Base-by-base conservation (phyloP, 805 yeast genomes). In the Wickerhamomyces tratensis region DNA sequence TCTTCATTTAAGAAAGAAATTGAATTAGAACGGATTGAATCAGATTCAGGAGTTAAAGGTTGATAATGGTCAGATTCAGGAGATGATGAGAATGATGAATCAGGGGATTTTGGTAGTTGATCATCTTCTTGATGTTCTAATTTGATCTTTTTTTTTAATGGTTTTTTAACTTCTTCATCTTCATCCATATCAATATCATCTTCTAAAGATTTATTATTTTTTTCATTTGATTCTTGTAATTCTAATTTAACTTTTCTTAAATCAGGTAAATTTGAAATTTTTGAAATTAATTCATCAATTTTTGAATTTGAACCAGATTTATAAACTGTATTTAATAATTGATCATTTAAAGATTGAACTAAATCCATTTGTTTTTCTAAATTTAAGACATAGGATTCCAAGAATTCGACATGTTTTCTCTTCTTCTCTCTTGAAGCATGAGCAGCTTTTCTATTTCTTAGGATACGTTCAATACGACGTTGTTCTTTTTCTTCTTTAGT, bases 401-500 rank as follows among this genome's bases (percentile, higher is more conserved):
- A 71, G 48, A 76, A 79, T 63, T 88, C 96, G 44, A 93, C 82
- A 59, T 91, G 95, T 58, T 80, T 77, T 59, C 98, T 77, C 75
- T 91, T 91, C 76, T 91, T 89, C 59, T 93, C 98, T 51, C 98
- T 77, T 29, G 96, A 86, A 41, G 96, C 95, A 61, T 91, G 98
- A 39, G 98, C 98, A 13, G 98, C 98, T 59, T 91, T 83, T 57
- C 98, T 77, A 64, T 91, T 91, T 60, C 98, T 76, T 54, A 91
- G 70, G 40, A 93, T 89, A 41, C 98, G 72, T 65, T 93, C 98
- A 42, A 89, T 79, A 39, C 96, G 76, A 50, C 98, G 81, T 67
- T 91, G 98, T 63, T 93, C 98, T 67, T 91, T 93, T 67, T 91
- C 98, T 65, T 89, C 96, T 52, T 85, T 77, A 36, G 98, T 93